Evolutionary conservation across 257 asterid species (phyloP).

Genomic region (Catharanthus roseus): DNA sequence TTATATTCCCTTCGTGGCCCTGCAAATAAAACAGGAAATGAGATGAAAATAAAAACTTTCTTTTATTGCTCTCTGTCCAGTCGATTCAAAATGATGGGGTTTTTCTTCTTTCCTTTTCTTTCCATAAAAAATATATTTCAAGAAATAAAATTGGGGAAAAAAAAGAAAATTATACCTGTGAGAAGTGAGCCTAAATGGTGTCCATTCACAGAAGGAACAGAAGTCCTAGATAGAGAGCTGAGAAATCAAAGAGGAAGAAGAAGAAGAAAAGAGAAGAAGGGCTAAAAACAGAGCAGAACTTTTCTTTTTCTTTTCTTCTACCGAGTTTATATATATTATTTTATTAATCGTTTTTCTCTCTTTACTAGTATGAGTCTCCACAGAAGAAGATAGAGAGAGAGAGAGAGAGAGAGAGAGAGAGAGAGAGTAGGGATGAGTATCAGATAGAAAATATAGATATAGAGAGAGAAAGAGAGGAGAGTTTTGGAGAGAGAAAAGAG

Average conservation of each 20-base stretch:
- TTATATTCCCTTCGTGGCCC: conserved; percentile 6
- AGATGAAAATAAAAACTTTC: not conserved
- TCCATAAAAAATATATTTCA: not conserved
- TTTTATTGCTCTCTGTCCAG: conserved; percentile 2
- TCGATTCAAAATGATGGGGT: not conserved
- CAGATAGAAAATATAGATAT: not conserved
- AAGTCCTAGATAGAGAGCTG: conserved; percentile 31
- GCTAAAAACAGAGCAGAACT: conserved; percentile 32
- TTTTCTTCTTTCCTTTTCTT: not conserved
- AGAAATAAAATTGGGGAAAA: not conserved
- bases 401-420: too few relatives aligned
- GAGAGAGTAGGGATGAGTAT: not conserved
- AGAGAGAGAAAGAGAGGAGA: conserved; percentile 13
- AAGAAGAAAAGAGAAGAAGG: conserved; percentile 6
- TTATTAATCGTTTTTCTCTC: not conserved
- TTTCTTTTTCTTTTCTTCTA: conserved; percentile 22
- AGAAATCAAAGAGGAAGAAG: conserved; percentile 22
- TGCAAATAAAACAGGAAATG: not conserved
- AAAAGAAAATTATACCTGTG: conserved; percentile 32
- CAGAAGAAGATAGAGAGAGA: too few relatives aligned
- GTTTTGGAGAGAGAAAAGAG: not conserved
- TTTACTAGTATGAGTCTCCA: not conserved
- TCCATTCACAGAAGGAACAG: conserved; percentile 33
- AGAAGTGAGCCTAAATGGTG: conserved; percentile 33
- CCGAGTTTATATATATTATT: not conserved